Conservation (phyloP, 1,284 basidiomycete genomes). For the Papiliotrema fonsecae region DNA sequence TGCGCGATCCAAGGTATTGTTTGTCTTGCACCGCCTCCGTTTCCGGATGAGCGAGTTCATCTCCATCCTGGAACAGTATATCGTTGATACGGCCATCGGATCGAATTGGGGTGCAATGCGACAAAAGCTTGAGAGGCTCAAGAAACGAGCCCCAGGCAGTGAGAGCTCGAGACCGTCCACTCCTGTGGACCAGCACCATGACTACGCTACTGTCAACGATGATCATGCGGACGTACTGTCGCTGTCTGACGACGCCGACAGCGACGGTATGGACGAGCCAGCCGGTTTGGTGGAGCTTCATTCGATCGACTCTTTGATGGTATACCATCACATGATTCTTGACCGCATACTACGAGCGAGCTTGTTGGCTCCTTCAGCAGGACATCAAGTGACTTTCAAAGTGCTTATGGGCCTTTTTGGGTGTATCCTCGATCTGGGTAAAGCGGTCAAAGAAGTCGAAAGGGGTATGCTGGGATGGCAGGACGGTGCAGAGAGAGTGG, state of each 20-base stretch:
- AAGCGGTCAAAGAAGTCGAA: slow-evolving; percentile 61
- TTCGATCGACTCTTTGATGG: slow-evolving; percentile 69
- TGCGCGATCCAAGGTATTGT: slow-evolving; percentile 55
- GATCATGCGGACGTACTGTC: not conserved
- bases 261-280: slow-evolving; percentile 31
- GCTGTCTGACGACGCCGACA: slow-evolving; percentile 29
- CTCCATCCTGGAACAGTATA: slow-evolving; percentile 59
- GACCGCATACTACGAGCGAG: slow-evolving; percentile 73
- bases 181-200: slow-evolving; percentile 11
- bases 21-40: slow-evolving; percentile 61
- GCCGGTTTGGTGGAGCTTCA: slow-evolving; percentile 27
- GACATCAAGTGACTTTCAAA: slow-evolving; percentile 61
- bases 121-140: slow-evolving; percentile 38
- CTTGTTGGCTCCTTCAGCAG: slow-evolving; percentile 58
- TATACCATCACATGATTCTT: slow-evolving; percentile 63
- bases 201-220: slow-evolving; percentile 9
- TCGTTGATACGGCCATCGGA: slow-evolving; percentile 70
- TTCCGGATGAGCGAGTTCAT: slow-evolving; percentile 69
- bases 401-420: slow-evolving; percentile 63
- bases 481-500: slow-evolving; percentile 54
- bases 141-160: slow-evolving; percentile 4
- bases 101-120: slow-evolving; percentile 69
- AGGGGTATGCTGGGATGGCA: slow-evolving; percentile 58
- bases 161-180: slow-evolving; percentile 20
- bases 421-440: slow-evolving; percentile 63